Base-by-base conservation (phyloP, 2,329 filamentous ascomycete species). In the Alternaria panax region DNA sequence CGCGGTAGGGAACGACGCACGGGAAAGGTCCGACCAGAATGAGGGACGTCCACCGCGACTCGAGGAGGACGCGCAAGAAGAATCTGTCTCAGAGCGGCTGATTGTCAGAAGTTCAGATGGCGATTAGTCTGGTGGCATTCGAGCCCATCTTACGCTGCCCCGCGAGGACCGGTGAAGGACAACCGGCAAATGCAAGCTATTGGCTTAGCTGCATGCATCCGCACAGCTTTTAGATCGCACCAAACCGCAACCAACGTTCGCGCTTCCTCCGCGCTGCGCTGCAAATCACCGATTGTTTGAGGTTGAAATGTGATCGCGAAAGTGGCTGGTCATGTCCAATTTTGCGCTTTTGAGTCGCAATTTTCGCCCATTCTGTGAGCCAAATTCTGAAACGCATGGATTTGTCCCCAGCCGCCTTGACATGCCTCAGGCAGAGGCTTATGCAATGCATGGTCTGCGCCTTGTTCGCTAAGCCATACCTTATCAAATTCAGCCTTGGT, bases 121-220 rank as follows among this genome's bases (percentile, higher is more conserved):
- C 59, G 56, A 65, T 56, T 60, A 62, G 60, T 66, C 58, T 60
- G 43, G 64, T 65, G 64, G 63, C 65, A 63, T 64, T 65, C 59
- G 65, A 60, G 66, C 62, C 58, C 70, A 70, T 67, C 68, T 71
- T 63, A 75, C 66, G 59, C 60, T 66, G 64, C 74, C 73, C 75
- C 74, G 71, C 75, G 65, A 68, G 52, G 64, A 76, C 75, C 75
- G 75, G 75, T 78, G 66, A 77, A 70, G 59, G 65, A 57, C 40
- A 59, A 63, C 63, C 65, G 60, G 58, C 47, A 64, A 62, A 69
- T 69, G 70, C 69, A 68, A 64, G 65, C 69, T 70, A 74, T 73
- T 73, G 73, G 71, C 59, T 62, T 71, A 75, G 71, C 69, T 67
- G 68, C 68, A 75, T 70, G 60, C 57, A 57, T 60, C 55, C 71